Percentiles rank a stretch among this genome's conserved stretches.
Conservation (phyloP, 306 rosid genomes). For the Fragaria ananassa region DNA sequence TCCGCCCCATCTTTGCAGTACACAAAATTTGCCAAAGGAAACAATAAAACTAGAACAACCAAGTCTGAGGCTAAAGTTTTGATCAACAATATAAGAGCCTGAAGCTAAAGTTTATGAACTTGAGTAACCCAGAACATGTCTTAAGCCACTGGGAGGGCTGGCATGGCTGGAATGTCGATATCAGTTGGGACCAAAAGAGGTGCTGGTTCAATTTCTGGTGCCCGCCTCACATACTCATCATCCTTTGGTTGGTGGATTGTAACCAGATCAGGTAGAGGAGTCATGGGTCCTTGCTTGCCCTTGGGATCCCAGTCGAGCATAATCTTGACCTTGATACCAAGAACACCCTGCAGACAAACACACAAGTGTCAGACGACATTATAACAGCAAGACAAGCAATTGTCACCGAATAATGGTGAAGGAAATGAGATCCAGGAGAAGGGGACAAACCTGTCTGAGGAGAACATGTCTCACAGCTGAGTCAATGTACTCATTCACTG, state of each 20-base stretch:
- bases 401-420: too few relatives aligned
- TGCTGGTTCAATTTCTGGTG: conserved; percentile 5
- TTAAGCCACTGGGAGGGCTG: conserved; percentile 32
- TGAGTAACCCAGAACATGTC: neutral
- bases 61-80: neutral
- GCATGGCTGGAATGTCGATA: conserved; percentile 41
- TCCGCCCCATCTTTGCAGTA: neutral
- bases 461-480: conserved; percentile 93
- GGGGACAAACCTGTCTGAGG: conserved; percentile 70
- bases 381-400: neutral
- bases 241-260: conserved; percentile 80
- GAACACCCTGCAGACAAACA: conserved; percentile 57
- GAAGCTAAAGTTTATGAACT: neutral
- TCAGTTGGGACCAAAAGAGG: conserved; percentile 44
- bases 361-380: neutral
- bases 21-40: conserved; percentile 1
- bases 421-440: neutral
- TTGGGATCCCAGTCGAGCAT: conserved; percentile 98
- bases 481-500: conserved; percentile 86
- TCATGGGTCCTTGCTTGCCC: conserved; percentile 87
- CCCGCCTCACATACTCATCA: conserved; percentile 44
- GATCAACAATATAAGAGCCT: neutral
- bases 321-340: conserved; percentile 86
- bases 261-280: conserved; percentile 82
- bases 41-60: neutral